Evolutionary conservation across 495 filamentous ascomycete genomes (phyloP).

Genomic region (Xylaria flabelliformis): DNA sequence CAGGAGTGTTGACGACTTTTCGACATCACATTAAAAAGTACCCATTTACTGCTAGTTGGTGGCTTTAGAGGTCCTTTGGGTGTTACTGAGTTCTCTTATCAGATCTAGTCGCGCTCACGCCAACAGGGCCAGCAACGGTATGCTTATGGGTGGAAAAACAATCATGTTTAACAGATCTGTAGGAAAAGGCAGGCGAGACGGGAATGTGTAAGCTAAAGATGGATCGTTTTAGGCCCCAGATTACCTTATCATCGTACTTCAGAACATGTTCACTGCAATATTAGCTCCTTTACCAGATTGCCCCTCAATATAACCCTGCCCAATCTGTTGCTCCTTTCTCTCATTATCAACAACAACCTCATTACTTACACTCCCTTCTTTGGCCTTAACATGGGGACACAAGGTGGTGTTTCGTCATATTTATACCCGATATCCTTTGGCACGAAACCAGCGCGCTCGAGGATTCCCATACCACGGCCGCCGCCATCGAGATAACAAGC

Average conservation of each 20-base stretch:
- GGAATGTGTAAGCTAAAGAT: slow-evolving; percentile 25
- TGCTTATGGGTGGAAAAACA: neutral
- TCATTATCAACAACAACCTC: slow-evolving; percentile 2
- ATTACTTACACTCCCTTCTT: slow-evolving; percentile 23
- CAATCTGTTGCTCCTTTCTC: neutral
- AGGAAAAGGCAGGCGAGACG: neutral
- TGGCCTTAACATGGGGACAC: slow-evolving; percentile 37
- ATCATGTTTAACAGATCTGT: neutral
- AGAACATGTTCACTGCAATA: slow-evolving; percentile 18
- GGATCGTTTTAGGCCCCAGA: slow-evolving; percentile 17
- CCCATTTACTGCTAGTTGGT: slow-evolving; percentile 9
- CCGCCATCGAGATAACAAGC: slow-evolving; percentile 40
- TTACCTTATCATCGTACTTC: slow-evolving; percentile 13
- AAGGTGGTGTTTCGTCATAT: slow-evolving; percentile 37
- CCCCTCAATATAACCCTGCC: slow-evolving; percentile 26
- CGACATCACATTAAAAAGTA: slow-evolving; percentile 5
- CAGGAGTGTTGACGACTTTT: slow-evolving; percentile 8
- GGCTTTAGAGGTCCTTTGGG: neutral
- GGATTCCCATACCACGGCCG: slow-evolving; percentile 38
- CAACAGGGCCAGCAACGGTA: slow-evolving; percentile 9
- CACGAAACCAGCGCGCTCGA: slow-evolving; percentile 37
- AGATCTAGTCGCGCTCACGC: neutral
- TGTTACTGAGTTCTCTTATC: neutral
- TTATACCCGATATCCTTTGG: slow-evolving; percentile 34
- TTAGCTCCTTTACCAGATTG: slow-evolving; percentile 23